Percentiles rank a stretch among this genome's conserved stretches.
These are phyloP conservation scores for Metschnikowia matae DNA, from an alignment of 805 yeast species.

Conservation along the genomic window DNA sequence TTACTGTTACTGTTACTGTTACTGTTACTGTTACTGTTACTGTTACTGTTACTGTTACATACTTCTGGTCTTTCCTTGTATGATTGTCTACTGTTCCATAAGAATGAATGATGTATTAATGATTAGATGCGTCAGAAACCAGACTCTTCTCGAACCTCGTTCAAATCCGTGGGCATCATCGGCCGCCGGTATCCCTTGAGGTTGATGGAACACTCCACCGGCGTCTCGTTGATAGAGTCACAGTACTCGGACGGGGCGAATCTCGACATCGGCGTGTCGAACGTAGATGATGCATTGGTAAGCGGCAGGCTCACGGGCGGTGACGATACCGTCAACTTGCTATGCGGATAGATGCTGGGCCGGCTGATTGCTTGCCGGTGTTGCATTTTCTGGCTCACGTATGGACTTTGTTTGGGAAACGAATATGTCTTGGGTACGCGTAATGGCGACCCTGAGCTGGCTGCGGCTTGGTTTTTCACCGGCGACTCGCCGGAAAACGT, in stretches of 20 bases:
- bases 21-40: too few relatives aligned
- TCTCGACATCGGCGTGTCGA: constrained; percentile 23
- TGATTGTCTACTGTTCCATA: too few relatives aligned
- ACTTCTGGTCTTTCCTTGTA: too few relatives aligned
- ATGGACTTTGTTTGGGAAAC: constrained; percentile 3
- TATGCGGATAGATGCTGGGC: constrained; percentile 7
- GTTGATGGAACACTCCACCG: constrained; percentile 33
- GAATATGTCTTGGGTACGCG: background rate
- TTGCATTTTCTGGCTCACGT: background rate
- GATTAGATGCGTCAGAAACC: background rate
- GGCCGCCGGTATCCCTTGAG: constrained; percentile 1
- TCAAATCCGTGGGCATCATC: constrained; percentile 4
- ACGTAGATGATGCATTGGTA: constrained; percentile 11
- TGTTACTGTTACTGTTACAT: too few relatives aligned
- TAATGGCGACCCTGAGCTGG: background rate
- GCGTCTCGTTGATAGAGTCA: constrained; percentile 39
- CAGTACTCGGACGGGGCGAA: constrained; percentile 19
- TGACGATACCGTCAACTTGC: constrained; percentile 19
- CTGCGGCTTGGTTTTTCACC: background rate
- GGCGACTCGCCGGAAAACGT: background rate
- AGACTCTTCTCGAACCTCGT: constrained; percentile 9
- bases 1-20: too few relatives aligned
- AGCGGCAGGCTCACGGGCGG: constrained; percentile 37
- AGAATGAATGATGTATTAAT: background rate
- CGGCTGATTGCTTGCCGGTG: constrained; percentile 7